These are phyloP conservation scores for Solidago caesia DNA, from an alignment of 129 eudicot species.

Conservation along the genomic window DNA sequence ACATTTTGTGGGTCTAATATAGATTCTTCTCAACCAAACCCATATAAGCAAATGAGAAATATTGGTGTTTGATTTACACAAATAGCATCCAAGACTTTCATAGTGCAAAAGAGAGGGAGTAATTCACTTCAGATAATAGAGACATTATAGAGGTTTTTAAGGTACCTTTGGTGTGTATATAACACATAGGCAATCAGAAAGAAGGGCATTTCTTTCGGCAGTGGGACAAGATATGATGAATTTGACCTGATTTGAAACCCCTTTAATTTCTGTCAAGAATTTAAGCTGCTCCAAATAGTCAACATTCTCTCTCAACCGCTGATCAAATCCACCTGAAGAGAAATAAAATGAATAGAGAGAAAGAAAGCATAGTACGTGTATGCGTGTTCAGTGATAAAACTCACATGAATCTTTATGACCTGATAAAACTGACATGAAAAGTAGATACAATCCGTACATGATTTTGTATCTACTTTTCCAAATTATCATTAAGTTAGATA, in stretches of 20 bases:
- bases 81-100: neutral
- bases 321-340: constrained; percentile 81
- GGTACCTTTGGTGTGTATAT: constrained; percentile 82
- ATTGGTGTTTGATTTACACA: neutral
- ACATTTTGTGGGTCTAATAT: neutral
- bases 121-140: neutral
- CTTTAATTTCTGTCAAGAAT: constrained; percentile 65
- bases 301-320: constrained; percentile 85
- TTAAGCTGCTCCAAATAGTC: constrained; percentile 84
- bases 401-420: too few relatives aligned
- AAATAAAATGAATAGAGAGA: neutral
- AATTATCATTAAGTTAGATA: too few relatives aligned
- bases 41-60: neutral
- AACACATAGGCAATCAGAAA: constrained; percentile 74
- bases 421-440: too few relatives aligned
- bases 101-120: neutral
- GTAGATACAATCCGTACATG: too few relatives aligned
- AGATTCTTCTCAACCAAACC: neutral
- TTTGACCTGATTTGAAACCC: constrained; percentile 63
- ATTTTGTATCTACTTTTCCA: too few relatives aligned
- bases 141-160: neutral
- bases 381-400: too few relatives aligned
- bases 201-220: constrained; percentile 65
- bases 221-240: constrained; percentile 91
- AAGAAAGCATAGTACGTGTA: neutral